A percentile compares a stretch with the other conserved stretches of the same genome.
Evolutionary conservation across 2,329 filamentous ascomycete genomes (phyloP).

Genomic region (Diaporthe batatas): DNA sequence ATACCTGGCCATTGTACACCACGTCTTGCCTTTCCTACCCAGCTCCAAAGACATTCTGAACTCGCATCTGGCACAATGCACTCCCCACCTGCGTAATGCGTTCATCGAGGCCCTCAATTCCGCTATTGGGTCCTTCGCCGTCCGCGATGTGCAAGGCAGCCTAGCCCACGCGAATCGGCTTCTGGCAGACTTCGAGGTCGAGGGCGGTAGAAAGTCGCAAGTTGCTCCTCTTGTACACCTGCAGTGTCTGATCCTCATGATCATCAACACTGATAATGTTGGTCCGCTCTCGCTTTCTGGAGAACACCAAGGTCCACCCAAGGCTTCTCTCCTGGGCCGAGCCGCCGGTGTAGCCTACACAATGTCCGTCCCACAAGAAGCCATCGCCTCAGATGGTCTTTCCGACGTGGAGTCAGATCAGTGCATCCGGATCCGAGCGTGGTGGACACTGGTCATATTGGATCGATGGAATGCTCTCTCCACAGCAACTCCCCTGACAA

Average conservation of each 20-base stretch:
- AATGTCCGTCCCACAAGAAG: constrained; percentile 62
- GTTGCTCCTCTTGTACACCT: constrained; percentile 70
- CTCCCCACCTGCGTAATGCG: constrained; percentile 69
- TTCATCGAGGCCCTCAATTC: constrained; percentile 74
- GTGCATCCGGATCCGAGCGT: constrained; percentile 73
- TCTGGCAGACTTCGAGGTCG: constrained; percentile 66
- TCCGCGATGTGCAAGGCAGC: constrained; percentile 53
- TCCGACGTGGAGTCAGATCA: constrained; percentile 71
- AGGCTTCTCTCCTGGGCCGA: constrained; percentile 70
- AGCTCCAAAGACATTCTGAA: constrained; percentile 68
- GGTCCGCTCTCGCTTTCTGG: constrained; percentile 57
- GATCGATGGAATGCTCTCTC: constrained; percentile 82
- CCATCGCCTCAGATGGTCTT: constrained; percentile 56
- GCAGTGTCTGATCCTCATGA: constrained; percentile 75
- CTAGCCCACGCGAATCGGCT: constrained; percentile 61
- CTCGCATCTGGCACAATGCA: constrained; percentile 68
- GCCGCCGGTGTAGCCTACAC: constrained; percentile 76
- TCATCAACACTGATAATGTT: constrained; percentile 74
- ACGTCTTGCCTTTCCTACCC: constrained; percentile 75
- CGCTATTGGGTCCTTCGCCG: constrained; percentile 67
- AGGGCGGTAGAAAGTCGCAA: constrained; percentile 53
- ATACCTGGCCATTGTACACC: constrained; percentile 75
- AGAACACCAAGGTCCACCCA: constrained; percentile 61
- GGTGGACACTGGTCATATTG: constrained; percentile 79
- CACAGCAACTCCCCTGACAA: constrained; percentile 71